A percentile compares a stretch with the other conserved stretches of the same genome.
Conservation (phyloP, 208 protist genomes). For the Leishmania gerbilli region DNA sequence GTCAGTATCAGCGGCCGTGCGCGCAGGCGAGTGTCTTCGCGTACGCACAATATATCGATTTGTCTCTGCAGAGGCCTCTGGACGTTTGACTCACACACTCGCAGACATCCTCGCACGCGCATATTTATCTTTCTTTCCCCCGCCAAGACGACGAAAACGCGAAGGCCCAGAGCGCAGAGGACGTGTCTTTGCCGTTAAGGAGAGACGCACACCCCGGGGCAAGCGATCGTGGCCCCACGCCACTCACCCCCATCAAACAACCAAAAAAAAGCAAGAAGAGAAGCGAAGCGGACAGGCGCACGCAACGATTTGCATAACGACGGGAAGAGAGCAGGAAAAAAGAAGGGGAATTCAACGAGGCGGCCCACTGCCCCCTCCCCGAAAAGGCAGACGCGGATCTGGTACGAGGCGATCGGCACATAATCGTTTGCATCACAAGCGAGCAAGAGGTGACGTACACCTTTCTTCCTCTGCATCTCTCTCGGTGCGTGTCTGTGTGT, state of each 20-base stretch:
- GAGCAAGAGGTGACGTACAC: not conserved
- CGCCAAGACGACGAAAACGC: not conserved
- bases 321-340: not conserved
- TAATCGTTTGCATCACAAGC: not conserved
- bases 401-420: not conserved
- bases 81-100: too few species aligned
- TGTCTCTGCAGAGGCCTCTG: too few species aligned
- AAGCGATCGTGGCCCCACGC: not conserved
- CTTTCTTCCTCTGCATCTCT: not conserved
- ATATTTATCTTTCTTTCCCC: not conserved
- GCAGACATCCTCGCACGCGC: too few species aligned
- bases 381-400: not conserved
- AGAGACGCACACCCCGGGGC: not conserved
- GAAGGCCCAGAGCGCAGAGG: too few species aligned
- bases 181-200: not conserved
- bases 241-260: too few species aligned
- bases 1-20: not conserved
- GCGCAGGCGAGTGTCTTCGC: not conserved
- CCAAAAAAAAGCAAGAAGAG: not conserved
- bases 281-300: not conserved
- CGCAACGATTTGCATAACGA: not conserved
- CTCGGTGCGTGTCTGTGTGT: not conserved
- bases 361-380: not conserved
- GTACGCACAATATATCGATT: too few species aligned
- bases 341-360: not conserved